Conservation (phyloP, 2,329 filamentous ascomycete genomes). For the Ophiostoma montium region DNA sequence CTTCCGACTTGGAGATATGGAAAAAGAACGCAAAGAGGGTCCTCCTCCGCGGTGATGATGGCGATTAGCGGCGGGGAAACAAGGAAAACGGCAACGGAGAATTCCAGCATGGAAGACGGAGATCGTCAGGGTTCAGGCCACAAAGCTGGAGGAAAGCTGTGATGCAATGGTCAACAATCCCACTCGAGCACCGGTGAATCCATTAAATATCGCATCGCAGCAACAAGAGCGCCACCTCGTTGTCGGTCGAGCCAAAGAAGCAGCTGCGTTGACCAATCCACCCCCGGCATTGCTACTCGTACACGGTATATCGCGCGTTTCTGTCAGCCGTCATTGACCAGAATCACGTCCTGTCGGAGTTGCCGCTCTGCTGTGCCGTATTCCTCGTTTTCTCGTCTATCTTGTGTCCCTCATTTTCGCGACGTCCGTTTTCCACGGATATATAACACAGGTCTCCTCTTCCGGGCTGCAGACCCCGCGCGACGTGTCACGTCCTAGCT, state of each 20-base stretch:
- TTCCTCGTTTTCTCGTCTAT: neutral
- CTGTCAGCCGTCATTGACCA: neutral
- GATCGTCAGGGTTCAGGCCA: neutral
- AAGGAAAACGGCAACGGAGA: neutral
- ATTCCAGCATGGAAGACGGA: neutral
- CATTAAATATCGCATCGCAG: slow-evolving; percentile 8
- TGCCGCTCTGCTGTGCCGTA: neutral
- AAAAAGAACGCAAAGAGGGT: neutral
- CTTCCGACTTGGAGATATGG: neutral
- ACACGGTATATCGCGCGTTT: neutral
- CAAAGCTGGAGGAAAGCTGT: neutral
- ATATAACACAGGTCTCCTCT: neutral
- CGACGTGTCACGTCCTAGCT: neutral
- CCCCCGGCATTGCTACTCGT: neutral
- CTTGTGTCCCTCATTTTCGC: neutral
- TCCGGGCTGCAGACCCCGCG: neutral
- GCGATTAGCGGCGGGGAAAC: neutral
- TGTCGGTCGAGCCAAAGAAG: slow-evolving; percentile 9
- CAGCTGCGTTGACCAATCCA: slow-evolving; percentile 2
- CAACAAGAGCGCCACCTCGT: slow-evolving; percentile 1
- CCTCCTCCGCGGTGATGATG: neutral
- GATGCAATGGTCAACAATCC: neutral
- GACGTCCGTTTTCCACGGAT: too few relatives aligned
- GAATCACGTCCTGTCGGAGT: slow-evolving; percentile 2
- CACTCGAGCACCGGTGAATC: neutral